Conservation (phyloP, 768 basidiomycete genomes). For the Mycena capillaripes region DNA sequence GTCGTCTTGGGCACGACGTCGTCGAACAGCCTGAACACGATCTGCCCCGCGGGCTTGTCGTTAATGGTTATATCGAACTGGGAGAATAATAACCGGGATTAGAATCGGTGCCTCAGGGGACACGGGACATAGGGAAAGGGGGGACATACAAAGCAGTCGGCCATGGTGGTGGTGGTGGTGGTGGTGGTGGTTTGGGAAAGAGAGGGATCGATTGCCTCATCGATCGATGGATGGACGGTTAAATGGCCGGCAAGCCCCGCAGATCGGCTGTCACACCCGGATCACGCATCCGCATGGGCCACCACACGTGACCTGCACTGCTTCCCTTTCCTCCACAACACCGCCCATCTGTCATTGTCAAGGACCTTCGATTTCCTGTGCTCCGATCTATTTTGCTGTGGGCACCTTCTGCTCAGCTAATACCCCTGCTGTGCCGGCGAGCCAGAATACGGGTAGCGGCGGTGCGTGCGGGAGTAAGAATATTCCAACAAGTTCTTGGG, state of each 20-base stretch:
- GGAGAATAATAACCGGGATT: too few relatives aligned
- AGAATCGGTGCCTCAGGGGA: not conserved
- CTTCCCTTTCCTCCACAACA: too few relatives aligned
- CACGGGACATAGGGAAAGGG: not conserved
- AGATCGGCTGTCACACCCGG: slow-evolving; percentile 25
- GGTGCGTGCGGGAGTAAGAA: too few relatives aligned
- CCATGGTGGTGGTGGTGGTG: slow-evolving; percentile 23
- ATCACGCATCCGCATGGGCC: slow-evolving; percentile 11
- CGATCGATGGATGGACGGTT: slow-evolving; percentile 8
- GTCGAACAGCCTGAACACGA: slow-evolving; percentile 89
- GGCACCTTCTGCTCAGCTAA: too few relatives aligned
- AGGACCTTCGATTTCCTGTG: too few relatives aligned
- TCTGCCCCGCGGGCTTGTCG: slow-evolving; percentile 71
- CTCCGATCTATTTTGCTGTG: too few relatives aligned
- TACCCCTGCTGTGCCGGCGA: too few relatives aligned
- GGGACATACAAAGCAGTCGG: slow-evolving; percentile 13
- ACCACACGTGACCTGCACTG: too few relatives aligned
- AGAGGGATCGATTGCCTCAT: not conserved
- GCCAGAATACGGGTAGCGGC: too few relatives aligned
- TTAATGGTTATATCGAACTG: slow-evolving; percentile 79
- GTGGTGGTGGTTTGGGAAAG: not conserved
- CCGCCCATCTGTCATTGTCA: too few relatives aligned
- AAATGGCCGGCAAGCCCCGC: slow-evolving; percentile 10
- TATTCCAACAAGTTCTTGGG: too few relatives aligned
- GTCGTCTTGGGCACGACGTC: slow-evolving; percentile 86